These are phyloP conservation scores for Thalia dealbata DNA, from an alignment of 176 grass and related monocot genomes.

Conservation along the genomic window DNA sequence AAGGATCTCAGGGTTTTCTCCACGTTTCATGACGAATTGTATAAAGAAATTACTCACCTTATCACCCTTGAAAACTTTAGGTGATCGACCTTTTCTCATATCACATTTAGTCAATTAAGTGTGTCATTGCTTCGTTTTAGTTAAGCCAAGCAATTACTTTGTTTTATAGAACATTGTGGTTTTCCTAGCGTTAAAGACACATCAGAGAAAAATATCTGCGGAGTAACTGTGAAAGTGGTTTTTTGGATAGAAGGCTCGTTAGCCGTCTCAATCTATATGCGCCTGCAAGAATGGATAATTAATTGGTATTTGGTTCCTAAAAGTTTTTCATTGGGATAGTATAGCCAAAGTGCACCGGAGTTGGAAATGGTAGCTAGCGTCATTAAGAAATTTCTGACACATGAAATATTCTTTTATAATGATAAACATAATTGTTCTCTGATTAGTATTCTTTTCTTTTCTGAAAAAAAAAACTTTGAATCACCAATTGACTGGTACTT, in stretches of 20 bases:
- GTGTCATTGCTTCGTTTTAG: not conserved
- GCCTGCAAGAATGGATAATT: not conserved
- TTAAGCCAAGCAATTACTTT: not conserved
- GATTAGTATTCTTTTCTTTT: no score
- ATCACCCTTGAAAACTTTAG: conserved; percentile 94
- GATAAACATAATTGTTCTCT: no score
- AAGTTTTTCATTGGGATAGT: not conserved
- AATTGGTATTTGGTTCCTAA: not conserved
- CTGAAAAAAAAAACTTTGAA: no score
- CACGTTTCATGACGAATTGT: conserved; percentile 90
- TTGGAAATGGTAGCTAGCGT: not conserved
- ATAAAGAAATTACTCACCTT: conserved; percentile 99
- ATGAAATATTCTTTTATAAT: not conserved
- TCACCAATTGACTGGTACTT: no score
- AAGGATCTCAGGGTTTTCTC: conserved; percentile 99
- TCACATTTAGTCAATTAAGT: no score
- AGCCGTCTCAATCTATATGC: no score
- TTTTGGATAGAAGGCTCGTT: no score
- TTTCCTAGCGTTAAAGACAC: no score
- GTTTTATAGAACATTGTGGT: not conserved
- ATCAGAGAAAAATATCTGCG: no score
- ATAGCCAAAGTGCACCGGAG: not conserved
- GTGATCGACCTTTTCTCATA: conserved; percentile 21
- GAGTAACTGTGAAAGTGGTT: no score
- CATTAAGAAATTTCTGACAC: not conserved